Percentiles rank a stretch among this genome's conserved stretches.
phyloP scores from a whole-genome alignment of 306 rosid genomes.

The Gynostemma pentaphyllum region DNA sequence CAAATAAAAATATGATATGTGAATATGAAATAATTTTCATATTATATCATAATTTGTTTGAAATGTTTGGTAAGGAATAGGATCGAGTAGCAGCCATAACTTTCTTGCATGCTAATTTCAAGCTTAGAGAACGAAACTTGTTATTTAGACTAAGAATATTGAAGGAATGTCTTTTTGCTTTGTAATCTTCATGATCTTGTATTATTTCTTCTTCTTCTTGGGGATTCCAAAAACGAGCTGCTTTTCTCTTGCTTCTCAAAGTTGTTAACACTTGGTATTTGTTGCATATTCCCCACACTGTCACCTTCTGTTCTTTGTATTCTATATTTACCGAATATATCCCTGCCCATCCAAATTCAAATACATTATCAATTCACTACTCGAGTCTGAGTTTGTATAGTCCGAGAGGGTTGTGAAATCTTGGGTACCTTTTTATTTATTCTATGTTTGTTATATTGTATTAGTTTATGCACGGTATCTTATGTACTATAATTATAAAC shows the following conservation, averaged over 20 bases:
- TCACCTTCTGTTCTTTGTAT: constrained; percentile 59
- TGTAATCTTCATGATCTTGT: neutral
- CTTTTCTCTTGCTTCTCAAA: constrained; percentile 61
- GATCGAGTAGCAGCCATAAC: constrained; percentile 44
- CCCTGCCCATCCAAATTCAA: constrained; percentile 26
- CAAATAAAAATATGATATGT: no score
- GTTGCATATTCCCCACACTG: constrained; percentile 94
- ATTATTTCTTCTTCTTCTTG: constrained; percentile 20
- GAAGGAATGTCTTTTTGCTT: neutral
- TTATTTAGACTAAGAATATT: no score
- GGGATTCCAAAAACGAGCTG: constrained; percentile 65
- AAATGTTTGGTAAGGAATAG: constrained; percentile 22
- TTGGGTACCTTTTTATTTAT: no score
- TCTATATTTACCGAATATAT: constrained; percentile 79
- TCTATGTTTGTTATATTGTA: no score
- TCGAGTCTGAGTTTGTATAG: no score
- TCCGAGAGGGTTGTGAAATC: no score
- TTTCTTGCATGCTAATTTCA: constrained; percentile 56
- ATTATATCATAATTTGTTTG: no score
- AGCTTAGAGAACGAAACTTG: constrained; percentile 53
- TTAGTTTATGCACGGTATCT: no score
- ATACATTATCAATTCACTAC: neutral
- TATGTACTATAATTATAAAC: no score
- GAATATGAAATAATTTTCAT: no score
- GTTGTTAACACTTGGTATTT: constrained; percentile 56